Evolutionary conservation across 768 basidiomycete species (phyloP).

Genomic region (Termitomyces sp.): DNA sequence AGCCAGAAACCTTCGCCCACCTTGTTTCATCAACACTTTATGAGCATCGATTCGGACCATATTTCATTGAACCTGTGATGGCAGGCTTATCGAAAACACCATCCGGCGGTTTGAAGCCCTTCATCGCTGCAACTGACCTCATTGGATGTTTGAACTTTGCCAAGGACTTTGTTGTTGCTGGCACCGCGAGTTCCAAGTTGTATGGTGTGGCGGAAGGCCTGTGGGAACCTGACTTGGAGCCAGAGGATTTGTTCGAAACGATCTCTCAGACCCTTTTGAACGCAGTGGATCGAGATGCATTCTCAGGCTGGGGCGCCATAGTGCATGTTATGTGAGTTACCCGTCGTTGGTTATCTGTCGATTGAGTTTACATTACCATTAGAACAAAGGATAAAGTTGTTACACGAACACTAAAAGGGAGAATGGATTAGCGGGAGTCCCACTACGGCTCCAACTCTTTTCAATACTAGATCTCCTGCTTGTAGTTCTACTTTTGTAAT

Average conservation of each 20-base stretch:
- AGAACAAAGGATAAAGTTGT: constrained; percentile 73
- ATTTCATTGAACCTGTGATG: constrained; percentile 94
- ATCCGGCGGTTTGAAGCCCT: constrained; percentile 74
- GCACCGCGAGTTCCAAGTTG: constrained; percentile 87
- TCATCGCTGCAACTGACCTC: constrained; percentile 92
- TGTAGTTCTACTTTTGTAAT: constrained; percentile 5
- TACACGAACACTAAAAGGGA: constrained; percentile 81
- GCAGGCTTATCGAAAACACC: constrained; percentile 80
- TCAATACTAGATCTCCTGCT: not conserved
- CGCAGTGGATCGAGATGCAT: constrained; percentile 93
- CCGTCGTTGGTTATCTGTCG: constrained; percentile 1
- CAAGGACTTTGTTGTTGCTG: constrained; percentile 95
- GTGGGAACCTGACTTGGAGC: constrained; percentile 96
- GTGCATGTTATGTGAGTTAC: constrained; percentile 91
- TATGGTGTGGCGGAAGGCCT: constrained; percentile 97
- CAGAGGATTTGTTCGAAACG: constrained; percentile 97
- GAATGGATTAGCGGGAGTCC: constrained; percentile 70
- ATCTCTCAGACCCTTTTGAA: constrained; percentile 95
- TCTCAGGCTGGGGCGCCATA: constrained; percentile 93
- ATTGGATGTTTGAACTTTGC: constrained; percentile 92
- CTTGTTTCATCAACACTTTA: constrained; percentile 95
- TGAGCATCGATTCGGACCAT: constrained; percentile 93
- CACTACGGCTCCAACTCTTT: not conserved
- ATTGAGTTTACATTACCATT: not conserved
- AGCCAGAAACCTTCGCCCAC: constrained; percentile 93